phyloP scores from a whole-genome alignment of 305 asterid species.

The Withania somnifera region DNA sequence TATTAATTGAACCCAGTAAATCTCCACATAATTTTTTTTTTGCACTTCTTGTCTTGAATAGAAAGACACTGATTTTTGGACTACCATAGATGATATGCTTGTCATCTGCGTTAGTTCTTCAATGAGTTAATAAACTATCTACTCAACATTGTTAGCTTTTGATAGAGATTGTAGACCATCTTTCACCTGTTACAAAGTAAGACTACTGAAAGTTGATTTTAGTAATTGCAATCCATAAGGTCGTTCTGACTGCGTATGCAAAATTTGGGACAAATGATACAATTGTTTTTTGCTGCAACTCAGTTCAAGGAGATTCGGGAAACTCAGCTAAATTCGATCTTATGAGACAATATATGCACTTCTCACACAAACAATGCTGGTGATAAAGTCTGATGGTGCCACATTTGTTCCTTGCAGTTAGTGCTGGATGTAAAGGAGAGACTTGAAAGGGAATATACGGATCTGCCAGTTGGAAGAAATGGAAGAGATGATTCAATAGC shows the following conservation, averaged over 20 bases:
- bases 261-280: not conserved
- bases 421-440: slow-evolving; percentile 64
- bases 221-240: not conserved
- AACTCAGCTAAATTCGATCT: not conserved
- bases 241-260: not conserved
- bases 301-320: not conserved
- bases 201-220: not conserved
- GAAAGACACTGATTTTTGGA: not conserved
- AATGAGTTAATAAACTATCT: not conserved
- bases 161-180: too few species aligned
- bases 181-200: too few species aligned
- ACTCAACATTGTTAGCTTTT: not conserved
- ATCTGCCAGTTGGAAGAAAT: slow-evolving; percentile 63
- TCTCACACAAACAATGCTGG: not conserved
- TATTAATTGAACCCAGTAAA: too few species aligned
- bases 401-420: slow-evolving; percentile 36
- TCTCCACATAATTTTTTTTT: too few species aligned
- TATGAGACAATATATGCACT: not conserved
- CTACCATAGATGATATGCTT: not conserved
- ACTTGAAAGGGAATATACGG: slow-evolving; percentile 46
- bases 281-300: not conserved
- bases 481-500: slow-evolving; percentile 98
- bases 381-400: not conserved
- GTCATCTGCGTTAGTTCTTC: not conserved
- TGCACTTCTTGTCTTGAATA: not conserved